Base-by-base conservation (phyloP, 306 rosid genomes). In the Cicer chorassanicum region DNA sequence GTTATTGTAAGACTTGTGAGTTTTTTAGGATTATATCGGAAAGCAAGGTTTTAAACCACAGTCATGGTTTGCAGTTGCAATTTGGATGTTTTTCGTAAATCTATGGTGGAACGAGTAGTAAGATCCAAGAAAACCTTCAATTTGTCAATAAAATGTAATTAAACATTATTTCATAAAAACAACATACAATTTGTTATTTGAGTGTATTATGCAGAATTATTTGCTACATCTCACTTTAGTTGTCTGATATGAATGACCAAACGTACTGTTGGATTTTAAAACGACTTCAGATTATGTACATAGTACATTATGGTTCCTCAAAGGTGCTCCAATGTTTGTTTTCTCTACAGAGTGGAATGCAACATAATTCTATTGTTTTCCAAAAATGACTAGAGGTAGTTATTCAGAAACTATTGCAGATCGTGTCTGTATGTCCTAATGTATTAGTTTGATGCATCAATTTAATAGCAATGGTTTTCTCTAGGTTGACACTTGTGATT, bases 151-250 rank as follows among this genome's bases (percentile, higher is more conserved):
- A 11, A 55, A 34, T 57, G 66, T 67, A 8, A 19, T 55, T 43
- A 15, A 38, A 41, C 67, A 75, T 53, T 13, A n/a, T 42, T 55
- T 9, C 46, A 18, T 2, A 43, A 1, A 29, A n/a, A 15, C 1
- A 12, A 13, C 13, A 2, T 1, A 18, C 19, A 11, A 40, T 44
- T 44, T 43, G 12, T 53, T 8, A 68, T 16, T 61, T 70, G 73
- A 53, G 59, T 51, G 24, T 18, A 44, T 13, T 65, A 56, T 71
- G 65, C 46, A 56, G 69, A 59, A 62, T 70, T 18, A 10, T 53
- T 34, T 59, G 54, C 39, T 49, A n/a, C 6, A 38, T 39, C 5
- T 29, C 34, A 4, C 10, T n/a, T 48, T 38, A 34, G 50, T 55
- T 44, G 59, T 70, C 7, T 66, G 18, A 21, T 38, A 13, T 13